phyloP scores from a whole-genome alignment of 768 basidiomycete species.

The Mycena latifolia region DNA sequence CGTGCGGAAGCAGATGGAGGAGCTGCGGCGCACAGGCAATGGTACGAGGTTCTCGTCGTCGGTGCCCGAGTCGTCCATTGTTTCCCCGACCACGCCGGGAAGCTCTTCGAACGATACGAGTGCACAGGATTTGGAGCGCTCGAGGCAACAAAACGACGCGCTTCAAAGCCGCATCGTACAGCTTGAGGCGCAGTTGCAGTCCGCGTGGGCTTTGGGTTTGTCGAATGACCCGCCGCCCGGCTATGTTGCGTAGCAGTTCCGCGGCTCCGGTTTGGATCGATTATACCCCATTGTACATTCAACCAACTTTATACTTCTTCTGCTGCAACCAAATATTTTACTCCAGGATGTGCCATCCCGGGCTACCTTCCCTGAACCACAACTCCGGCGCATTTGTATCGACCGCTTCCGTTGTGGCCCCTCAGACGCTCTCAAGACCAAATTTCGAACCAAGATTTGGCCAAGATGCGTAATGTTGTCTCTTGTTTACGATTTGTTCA shows the following conservation, averaged over 20 bases:
- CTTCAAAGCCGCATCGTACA: slow-evolving; percentile 14
- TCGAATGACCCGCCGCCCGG: slow-evolving; percentile 24
- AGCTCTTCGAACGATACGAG: not conserved
- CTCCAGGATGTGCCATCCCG: too few species aligned
- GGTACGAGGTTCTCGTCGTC: not conserved
- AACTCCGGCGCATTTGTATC: too few species aligned
- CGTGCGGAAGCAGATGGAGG: slow-evolving; percentile 23
- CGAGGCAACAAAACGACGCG: slow-evolving; percentile 13
- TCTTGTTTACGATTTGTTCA: too few species aligned
- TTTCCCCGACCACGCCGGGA: not conserved
- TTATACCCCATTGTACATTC: too few species aligned
- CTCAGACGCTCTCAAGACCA: too few species aligned
- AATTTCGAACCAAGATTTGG: too few species aligned
- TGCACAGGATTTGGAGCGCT: slow-evolving; percentile 10
- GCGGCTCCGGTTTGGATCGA: too few species aligned
- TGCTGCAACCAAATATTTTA: too few species aligned
- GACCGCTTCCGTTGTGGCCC: too few species aligned
- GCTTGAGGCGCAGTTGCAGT: slow-evolving; percentile 24
- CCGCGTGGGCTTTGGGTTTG: slow-evolving; percentile 21
- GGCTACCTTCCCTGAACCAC: too few species aligned
- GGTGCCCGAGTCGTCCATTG: not conserved
- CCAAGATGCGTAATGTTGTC: too few species aligned
- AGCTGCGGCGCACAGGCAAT: slow-evolving; percentile 10
- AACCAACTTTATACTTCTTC: too few species aligned
- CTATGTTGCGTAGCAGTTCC: slow-evolving; percentile 14